phyloP scores from a whole-genome alignment of 2,329 filamentous ascomycete species.

The Diplodia corticola region DNA sequence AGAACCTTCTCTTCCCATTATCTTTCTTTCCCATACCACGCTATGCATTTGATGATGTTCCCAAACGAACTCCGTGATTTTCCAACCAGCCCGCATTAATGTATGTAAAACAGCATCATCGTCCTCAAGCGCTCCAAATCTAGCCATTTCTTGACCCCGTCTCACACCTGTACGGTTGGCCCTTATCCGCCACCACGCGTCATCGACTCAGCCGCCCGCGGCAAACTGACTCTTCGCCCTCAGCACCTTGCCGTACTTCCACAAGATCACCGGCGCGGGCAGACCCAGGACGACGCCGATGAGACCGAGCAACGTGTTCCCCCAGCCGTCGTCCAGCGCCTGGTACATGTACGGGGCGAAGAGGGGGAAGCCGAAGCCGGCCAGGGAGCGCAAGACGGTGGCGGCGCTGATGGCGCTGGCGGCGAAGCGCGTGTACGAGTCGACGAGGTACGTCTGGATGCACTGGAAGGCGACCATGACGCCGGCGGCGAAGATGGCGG shows the following conservation, averaged over 20 bases:
- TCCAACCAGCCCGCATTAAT: background rate
- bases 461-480: constrained; percentile 47
- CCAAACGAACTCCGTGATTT: background rate
- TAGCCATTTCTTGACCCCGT: background rate
- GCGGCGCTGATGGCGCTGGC: constrained; percentile 48
- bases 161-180: background rate
- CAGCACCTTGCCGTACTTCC: constrained; percentile 51
- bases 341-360: constrained; percentile 46
- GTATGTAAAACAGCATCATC: background rate
- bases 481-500: constrained; percentile 52
- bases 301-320: constrained; percentile 43
- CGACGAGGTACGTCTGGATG: constrained; percentile 48
- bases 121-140: background rate
- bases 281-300: constrained; percentile 41
- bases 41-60: background rate
- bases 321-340: constrained; percentile 45
- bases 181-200: background rate
- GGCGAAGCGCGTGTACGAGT: constrained; percentile 48
- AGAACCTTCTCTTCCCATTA: background rate
- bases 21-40: background rate
- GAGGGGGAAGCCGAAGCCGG: constrained; percentile 48
- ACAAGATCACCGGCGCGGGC: constrained; percentile 53
- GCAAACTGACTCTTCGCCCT: constrained; percentile 52
- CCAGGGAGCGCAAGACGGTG: constrained; percentile 46
- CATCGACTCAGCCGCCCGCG: constrained; percentile 35